A percentile compares a stretch with the other conserved stretches of the same genome.
phyloP scores from a whole-genome alignment of 495 filamentous ascomycete genomes.

The Cercophora samala region DNA sequence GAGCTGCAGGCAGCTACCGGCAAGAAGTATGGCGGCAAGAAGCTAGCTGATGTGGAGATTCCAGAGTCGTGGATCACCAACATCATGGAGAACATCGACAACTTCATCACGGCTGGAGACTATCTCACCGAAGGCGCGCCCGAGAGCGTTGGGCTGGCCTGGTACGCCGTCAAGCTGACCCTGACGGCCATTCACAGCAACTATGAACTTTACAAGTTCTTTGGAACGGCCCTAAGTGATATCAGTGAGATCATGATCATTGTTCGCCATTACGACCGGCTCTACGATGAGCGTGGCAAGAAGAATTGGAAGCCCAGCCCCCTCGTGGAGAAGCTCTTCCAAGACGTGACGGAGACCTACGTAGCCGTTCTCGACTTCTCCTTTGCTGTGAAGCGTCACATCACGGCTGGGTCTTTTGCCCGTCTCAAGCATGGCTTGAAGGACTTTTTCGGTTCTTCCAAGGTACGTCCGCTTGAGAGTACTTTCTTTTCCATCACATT shows the following conservation, averaged over 20 bases:
- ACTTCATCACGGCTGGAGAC: constrained; percentile 28
- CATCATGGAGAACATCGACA: constrained; percentile 30
- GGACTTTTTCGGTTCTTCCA: constrained; percentile 29
- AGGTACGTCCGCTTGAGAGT: neutral
- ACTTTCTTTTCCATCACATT: too few species aligned
- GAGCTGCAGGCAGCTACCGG: constrained; percentile 18
- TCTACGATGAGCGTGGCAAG: constrained; percentile 27
- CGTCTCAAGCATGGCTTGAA: constrained; percentile 30
- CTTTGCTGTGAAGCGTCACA: constrained; percentile 27
- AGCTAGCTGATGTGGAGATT: constrained; percentile 25
- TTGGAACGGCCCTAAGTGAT: constrained; percentile 29
- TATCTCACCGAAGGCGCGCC: constrained; percentile 24
- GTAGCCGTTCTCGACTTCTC: constrained; percentile 28
- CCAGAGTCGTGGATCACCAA: constrained; percentile 28
- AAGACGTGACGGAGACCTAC: constrained; percentile 25
- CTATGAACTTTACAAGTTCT: constrained; percentile 34
- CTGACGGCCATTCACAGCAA: constrained; percentile 31
- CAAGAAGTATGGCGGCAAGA: constrained; percentile 26
- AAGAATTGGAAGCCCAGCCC: constrained; percentile 25
- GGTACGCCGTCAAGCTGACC: constrained; percentile 30
- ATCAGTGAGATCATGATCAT: constrained; percentile 35
- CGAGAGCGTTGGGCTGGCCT: constrained; percentile 31
- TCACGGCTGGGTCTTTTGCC: constrained; percentile 23
- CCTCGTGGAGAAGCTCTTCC: constrained; percentile 30
- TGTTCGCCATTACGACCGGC: constrained; percentile 29